These are phyloP conservation scores for Zanthoxylum bungeanum DNA, from an alignment of 345 rosid species.

Conservation along the genomic window DNA sequence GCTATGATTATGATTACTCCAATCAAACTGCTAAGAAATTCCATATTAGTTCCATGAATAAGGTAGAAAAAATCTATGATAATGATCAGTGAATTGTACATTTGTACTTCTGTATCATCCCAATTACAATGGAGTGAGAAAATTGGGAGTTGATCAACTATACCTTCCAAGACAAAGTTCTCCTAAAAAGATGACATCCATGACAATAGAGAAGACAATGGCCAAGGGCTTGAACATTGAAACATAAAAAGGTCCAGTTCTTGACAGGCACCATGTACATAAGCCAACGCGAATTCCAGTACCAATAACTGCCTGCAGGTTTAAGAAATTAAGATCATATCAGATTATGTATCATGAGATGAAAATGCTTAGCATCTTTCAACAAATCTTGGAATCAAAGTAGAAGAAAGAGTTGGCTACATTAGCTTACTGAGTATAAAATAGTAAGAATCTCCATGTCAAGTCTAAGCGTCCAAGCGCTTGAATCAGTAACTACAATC, in stretches of 20 bases:
- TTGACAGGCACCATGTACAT: slow-evolving; percentile 22
- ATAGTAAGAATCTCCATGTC: slow-evolving; percentile 26
- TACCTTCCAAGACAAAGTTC: slow-evolving; percentile 33
- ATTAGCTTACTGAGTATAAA: slow-evolving; percentile 23
- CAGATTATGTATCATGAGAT: too few relatives aligned
- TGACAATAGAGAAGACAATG: slow-evolving; percentile 18
- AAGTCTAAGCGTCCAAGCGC: slow-evolving; percentile 39
- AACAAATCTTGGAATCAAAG: background rate
- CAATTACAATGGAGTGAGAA: background rate
- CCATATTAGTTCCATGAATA: background rate
- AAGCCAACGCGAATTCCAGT: slow-evolving; percentile 7
- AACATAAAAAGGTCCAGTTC: slow-evolving; percentile 27
- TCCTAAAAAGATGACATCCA: slow-evolving; percentile 18
- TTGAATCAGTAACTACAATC: slow-evolving; percentile 25
- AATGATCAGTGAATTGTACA: too few relatives aligned
- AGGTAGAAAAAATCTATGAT: background rate
- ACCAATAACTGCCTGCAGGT: slow-evolving; percentile 17
- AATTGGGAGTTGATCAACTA: background rate
- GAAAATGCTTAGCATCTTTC: too few relatives aligned
- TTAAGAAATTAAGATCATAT: too few relatives aligned
- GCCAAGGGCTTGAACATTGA: slow-evolving; percentile 34
- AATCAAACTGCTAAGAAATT: slow-evolving; percentile 16
- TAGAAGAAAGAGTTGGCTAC: background rate
- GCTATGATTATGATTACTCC: slow-evolving; percentile 12
- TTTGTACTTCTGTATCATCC: too few relatives aligned